Evolutionary conservation across 352 stramenopile species (phyloP).

Genomic region (Globisporangium camurandrum): DNA sequence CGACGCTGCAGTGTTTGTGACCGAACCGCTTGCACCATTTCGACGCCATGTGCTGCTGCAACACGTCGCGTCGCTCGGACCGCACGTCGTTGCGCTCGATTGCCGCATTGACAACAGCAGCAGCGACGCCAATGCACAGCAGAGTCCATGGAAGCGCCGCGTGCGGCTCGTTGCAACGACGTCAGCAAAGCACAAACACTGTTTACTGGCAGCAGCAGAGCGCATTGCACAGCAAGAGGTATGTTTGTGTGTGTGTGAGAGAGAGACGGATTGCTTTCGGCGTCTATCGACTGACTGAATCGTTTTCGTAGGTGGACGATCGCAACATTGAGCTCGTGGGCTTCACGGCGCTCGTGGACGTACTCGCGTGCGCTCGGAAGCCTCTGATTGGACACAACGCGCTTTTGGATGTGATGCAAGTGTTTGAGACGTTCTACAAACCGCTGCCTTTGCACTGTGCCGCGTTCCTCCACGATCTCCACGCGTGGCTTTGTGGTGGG

Average conservation of each 20-base stretch:
- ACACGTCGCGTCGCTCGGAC: slow-evolving; percentile 36
- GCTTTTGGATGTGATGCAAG: slow-evolving; percentile 76
- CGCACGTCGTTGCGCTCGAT: slow-evolving; percentile 39
- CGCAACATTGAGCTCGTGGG: slow-evolving; percentile 54
- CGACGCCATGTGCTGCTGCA: slow-evolving; percentile 47
- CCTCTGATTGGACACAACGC: slow-evolving; percentile 74
- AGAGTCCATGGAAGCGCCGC: slow-evolving; percentile 52
- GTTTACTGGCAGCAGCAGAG: slow-evolving; percentile 24
- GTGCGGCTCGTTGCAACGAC: slow-evolving; percentile 37
- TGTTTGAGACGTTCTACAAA: slow-evolving; percentile 69
- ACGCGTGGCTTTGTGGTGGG: slow-evolving; percentile 33
- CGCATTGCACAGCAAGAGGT: slow-evolving; percentile 23
- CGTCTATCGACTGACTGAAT: neutral
- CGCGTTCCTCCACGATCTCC: slow-evolving; percentile 47
- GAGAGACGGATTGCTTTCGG: neutral
- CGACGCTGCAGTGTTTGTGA: slow-evolving; percentile 45
- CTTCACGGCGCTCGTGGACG: slow-evolving; percentile 61
- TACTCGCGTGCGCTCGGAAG: slow-evolving; percentile 29
- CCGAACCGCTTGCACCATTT: slow-evolving; percentile 52
- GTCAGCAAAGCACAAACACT: slow-evolving; percentile 17
- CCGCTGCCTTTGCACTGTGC: slow-evolving; percentile 46
- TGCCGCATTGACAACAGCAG: slow-evolving; percentile 54
- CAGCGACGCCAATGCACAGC: slow-evolving; percentile 11
- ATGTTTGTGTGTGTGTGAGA: neutral
- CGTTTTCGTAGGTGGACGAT: slow-evolving; percentile 12